A percentile compares a stretch with the other conserved stretches of the same genome.
phyloP scores from a whole-genome alignment of 1,284 basidiomycete species.

The Melanopsichium pennsylvanicum region DNA sequence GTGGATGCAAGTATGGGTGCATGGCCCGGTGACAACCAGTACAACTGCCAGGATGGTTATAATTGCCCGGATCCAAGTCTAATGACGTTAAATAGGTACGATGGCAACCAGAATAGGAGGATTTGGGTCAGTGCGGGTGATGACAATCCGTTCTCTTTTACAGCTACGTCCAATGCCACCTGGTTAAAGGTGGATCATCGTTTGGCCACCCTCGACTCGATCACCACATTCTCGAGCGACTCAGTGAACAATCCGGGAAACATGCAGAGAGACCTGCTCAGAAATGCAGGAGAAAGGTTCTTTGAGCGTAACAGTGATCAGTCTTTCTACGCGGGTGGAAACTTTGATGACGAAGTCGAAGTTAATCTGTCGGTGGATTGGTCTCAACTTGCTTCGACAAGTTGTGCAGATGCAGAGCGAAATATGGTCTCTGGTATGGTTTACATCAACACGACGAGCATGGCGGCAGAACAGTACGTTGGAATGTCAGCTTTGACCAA shows the following conservation, averaged over 20 bases:
- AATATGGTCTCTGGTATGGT: too few species aligned
- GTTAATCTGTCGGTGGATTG: slow-evolving; percentile 15
- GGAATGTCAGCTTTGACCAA: slow-evolving; percentile 23
- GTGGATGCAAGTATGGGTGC: slow-evolving; percentile 36
- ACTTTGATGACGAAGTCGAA: slow-evolving; percentile 31
- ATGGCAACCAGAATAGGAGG: slow-evolving; percentile 17
- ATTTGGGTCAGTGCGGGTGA: slow-evolving; percentile 27
- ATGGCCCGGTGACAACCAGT: slow-evolving; percentile 36
- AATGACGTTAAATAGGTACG: slow-evolving; percentile 8
- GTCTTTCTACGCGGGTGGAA: slow-evolving; percentile 10
- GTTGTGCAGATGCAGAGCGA: slow-evolving; percentile 7
- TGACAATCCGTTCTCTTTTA: slow-evolving; percentile 8
- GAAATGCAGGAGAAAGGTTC: background rate
- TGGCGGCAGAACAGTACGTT: slow-evolving; percentile 4
- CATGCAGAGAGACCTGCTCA: background rate
- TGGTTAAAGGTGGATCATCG: slow-evolving; percentile 18
- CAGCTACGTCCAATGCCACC: slow-evolving; percentile 11
- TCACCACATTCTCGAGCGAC: background rate
- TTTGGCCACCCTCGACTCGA: slow-evolving; percentile 1
- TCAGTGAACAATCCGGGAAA: background rate
- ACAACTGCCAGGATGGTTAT: slow-evolving; percentile 31
- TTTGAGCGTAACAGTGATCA: slow-evolving; percentile 2
- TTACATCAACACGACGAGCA: slow-evolving; percentile 23
- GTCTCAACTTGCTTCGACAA: slow-evolving; percentile 1
- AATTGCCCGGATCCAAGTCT: slow-evolving; percentile 28